Base-by-base conservation (phyloP, 805 yeast genomes). In the Suhomyces sp. region DNA sequence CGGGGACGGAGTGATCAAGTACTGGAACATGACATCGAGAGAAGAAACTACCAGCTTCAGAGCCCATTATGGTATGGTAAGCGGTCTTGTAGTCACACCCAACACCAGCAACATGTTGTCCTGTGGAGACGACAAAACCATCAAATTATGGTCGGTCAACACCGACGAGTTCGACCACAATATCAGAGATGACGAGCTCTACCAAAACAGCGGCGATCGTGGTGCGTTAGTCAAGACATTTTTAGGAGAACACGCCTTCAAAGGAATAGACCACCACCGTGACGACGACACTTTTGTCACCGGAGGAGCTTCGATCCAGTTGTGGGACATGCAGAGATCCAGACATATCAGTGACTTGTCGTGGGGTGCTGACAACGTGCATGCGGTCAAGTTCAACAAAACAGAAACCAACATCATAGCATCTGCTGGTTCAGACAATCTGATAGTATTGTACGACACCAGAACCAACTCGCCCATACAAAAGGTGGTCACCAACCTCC, bases 321-420 rank as follows among this genome's bases (percentile, higher is more conserved):
- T 96, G n/a, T 94, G 99, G 99, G 96, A 94, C 67, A 74, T 83
- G 49, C 79, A 80, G 57, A 79, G 99, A 61, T 82, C 89, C 24
- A 84, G 87, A 60, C 91, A 96, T 24, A 67, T 87, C 3, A 77
- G 89, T 6, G 80, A 89, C 59, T 72, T 94, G 47, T 82, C 96
- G 1, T 94, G 99, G 99, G 99, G 98, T 47, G 96, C 96, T 8
- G 99, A 94, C 67, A 91, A 91, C 64, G 78, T 93, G 49, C 84
- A 78, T 50, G 78, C 85, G 6, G 97, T 93, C 33, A 83, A 84
- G 63, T 94, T 93, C 71, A 94, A 94, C 68, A 85, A 84, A 67
- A 89, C 96, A 0, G 97, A 94, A 66, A 88, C 96, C 4, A 87
- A 89, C 43, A 78, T 94, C 3, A 68, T 96, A 43, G 98, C 98